Percentiles rank a stretch among this genome's conserved stretches.
Conservation (phyloP, 2,329 filamentous ascomycete genomes). For the Didymellaceae sp. region DNA sequence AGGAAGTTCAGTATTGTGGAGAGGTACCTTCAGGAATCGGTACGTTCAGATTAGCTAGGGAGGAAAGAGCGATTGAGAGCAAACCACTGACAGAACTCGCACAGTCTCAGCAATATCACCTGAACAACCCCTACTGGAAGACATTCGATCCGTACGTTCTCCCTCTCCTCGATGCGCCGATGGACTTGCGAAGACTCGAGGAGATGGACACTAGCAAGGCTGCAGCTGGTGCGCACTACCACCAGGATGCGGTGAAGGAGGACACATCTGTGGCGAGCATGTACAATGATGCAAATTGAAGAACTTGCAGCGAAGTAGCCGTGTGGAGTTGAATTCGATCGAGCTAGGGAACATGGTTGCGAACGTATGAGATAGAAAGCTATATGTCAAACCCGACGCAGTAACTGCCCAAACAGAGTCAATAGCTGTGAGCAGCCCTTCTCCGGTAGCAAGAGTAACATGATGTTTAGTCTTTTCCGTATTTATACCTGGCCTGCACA, state of each 20-base stretch:
- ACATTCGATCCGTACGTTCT: conserved; percentile 77
- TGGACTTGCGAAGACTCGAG: conserved; percentile 72
- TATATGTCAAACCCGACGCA: no score
- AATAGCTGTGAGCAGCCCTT: no score
- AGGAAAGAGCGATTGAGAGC: background rate
- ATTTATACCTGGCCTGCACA: conserved; percentile 3
- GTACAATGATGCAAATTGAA: conserved; percentile 24
- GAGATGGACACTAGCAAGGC: conserved; percentile 67
- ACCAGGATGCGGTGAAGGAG: conserved; percentile 27
- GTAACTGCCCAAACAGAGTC: no score
- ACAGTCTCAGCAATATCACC: conserved; percentile 53
- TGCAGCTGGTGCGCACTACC: conserved; percentile 37
- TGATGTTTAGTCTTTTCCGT: background rate
- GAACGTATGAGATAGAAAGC: no score
- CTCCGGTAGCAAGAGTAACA: no score
- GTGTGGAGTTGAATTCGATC: no score
- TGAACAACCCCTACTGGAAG: conserved; percentile 73
- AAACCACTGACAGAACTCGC: background rate
- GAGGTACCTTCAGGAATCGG: conserved; percentile 70
- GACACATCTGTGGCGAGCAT: conserved; percentile 24
- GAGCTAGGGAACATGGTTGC: no score
- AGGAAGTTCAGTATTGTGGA: conserved; percentile 78
- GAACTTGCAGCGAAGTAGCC: no score
- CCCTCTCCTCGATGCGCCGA: conserved; percentile 69
- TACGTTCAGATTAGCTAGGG: conserved; percentile 47